phyloP scores from a whole-genome alignment of 2,329 filamentous ascomycete species.

The Nigrospora oryzae region DNA sequence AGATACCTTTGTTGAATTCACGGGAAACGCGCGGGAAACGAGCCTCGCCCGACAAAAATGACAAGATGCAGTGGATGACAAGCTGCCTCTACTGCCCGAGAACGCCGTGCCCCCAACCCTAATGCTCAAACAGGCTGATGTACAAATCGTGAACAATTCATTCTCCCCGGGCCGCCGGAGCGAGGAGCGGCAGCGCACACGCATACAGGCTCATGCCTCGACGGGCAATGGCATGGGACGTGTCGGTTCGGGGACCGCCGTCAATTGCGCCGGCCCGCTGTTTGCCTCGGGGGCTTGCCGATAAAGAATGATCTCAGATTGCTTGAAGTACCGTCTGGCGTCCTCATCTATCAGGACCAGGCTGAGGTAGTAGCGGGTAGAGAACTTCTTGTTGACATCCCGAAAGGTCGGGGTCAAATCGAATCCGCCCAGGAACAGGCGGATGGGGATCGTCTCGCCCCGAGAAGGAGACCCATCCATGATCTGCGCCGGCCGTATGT shows the following conservation, averaged over 20 bases:
- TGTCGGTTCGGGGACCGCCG: slow-evolving; percentile 26
- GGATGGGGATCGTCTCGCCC: slow-evolving; percentile 90
- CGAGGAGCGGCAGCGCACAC: too few relatives aligned
- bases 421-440: slow-evolving; percentile 93
- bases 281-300: slow-evolving; percentile 62
- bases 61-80: not conserved
- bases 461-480: slow-evolving; percentile 99
- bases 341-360: slow-evolving; percentile 96
- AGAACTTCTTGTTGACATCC: slow-evolving; percentile 99
- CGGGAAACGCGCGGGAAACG: too few relatives aligned
- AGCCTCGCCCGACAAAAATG: too few relatives aligned
- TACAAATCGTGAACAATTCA: not conserved
- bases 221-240: slow-evolving; percentile 14
- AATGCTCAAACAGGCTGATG: not conserved
- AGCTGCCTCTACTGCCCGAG: not conserved
- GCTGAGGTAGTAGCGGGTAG: slow-evolving; percentile 93
- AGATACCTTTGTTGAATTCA: too few relatives aligned
- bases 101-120: slow-evolving; percentile 2
- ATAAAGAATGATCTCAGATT: slow-evolving; percentile 96
- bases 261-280: slow-evolving; percentile 36
- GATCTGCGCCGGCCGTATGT: slow-evolving; percentile 47
- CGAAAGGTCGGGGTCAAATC: slow-evolving; percentile 97
- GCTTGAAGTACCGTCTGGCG: slow-evolving; percentile 95
- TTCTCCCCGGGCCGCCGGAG: too few relatives aligned
- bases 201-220: slow-evolving; percentile 9